phyloP scores from a whole-genome alignment of 1,284 basidiomycete genomes.

The Ustilago loliicola region DNA sequence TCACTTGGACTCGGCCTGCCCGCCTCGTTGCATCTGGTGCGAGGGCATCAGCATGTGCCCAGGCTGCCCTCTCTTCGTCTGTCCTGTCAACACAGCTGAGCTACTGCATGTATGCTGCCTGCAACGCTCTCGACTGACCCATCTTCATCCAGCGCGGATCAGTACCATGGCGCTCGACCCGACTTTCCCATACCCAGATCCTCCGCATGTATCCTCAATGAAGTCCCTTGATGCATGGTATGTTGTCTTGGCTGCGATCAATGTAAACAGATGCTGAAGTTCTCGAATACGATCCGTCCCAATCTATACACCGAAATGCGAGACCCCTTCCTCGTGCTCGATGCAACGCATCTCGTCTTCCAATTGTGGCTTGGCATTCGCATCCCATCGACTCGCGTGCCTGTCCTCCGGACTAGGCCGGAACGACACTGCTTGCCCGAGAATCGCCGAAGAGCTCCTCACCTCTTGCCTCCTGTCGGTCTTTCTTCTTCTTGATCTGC shows the following conservation, averaged over 20 bases:
- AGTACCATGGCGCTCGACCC: neutral
- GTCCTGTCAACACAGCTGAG: neutral
- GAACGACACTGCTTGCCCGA: conserved; percentile 39
- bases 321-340: neutral
- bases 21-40: neutral
- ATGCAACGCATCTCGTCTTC: conserved; percentile 9
- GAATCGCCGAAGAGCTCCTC: conserved; percentile 51
- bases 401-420: conserved; percentile 15
- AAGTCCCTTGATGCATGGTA: neutral
- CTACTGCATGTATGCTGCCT: neutral
- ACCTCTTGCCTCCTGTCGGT: conserved; percentile 51
- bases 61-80: no score
- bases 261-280: conserved; percentile 5
- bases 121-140: neutral
- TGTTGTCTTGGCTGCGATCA: conserved; percentile 9
- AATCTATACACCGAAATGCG: neutral
- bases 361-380: conserved; percentile 22
- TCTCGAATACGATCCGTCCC: conserved; percentile 2
- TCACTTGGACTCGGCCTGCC: neutral
- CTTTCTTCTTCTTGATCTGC: conserved; percentile 61
- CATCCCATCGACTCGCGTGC: neutral
- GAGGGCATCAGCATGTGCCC: neutral
- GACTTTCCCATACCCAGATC: neutral
- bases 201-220: neutral
- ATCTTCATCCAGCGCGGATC: neutral